phyloP scores from a whole-genome alignment of 208 protist genomes.

The Crithidia acanthocephali region DNA sequence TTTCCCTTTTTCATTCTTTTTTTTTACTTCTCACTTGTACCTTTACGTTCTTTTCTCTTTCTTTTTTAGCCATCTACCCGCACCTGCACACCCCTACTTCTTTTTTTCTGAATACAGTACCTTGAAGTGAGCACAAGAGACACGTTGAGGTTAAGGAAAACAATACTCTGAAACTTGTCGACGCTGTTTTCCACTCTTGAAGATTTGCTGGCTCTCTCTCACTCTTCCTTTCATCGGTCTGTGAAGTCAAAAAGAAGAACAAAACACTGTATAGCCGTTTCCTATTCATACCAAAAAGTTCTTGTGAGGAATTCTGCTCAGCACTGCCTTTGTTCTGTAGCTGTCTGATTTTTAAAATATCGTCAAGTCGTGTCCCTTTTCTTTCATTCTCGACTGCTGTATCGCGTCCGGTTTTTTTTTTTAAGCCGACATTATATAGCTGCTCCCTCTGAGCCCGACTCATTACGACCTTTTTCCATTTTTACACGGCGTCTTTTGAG shows the following conservation, averaged over 20 bases:
- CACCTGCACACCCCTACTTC: background rate
- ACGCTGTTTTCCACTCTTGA: too few relatives aligned
- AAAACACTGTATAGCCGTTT: too few relatives aligned
- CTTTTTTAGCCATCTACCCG: slow-evolving; percentile 1
- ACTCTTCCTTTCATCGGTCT: background rate
- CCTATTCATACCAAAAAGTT: too few relatives aligned
- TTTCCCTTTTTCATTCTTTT: slow-evolving; percentile 12
- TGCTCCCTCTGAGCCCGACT: too few relatives aligned
- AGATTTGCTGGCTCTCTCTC: background rate
- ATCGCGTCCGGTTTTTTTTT: background rate
- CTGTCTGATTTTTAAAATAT: background rate
- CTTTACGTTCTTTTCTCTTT: slow-evolving; percentile 15
- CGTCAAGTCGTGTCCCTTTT: background rate
- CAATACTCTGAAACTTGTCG: too few relatives aligned
- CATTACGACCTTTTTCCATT: too few relatives aligned
- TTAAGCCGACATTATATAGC: background rate
- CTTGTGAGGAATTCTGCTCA: too few relatives aligned
- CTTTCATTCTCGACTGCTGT: background rate
- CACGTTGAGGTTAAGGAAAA: too few relatives aligned
- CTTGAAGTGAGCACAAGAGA: background rate
- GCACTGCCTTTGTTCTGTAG: background rate
- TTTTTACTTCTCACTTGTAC: slow-evolving; percentile 12
- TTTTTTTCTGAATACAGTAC: background rate
- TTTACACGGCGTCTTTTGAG: too few relatives aligned
- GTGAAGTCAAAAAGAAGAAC: too few relatives aligned